Conservation (phyloP, 306 rosid genomes). For the Fagus sylvatica region DNA sequence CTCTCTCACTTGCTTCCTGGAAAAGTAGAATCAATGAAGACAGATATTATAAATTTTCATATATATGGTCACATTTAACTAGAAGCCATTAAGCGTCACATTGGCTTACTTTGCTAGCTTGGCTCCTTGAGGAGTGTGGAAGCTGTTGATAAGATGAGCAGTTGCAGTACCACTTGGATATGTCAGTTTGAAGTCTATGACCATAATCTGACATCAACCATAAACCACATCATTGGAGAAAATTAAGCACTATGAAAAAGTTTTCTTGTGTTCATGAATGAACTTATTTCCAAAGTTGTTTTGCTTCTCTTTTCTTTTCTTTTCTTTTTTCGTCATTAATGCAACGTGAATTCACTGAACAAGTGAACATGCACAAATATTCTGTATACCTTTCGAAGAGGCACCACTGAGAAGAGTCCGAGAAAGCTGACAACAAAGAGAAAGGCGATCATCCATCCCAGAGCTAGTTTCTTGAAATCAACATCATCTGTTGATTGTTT, state of each 20-base stretch:
- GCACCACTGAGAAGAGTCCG: constrained; percentile 3
- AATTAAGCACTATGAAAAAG: neutral
- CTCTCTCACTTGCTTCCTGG: neutral
- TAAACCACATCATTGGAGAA: constrained; percentile 1
- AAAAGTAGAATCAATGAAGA: neutral
- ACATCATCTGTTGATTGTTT: neutral
- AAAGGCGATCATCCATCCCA: constrained; percentile 11
- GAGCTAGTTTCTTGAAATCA: neutral
- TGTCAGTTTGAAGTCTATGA: constrained; percentile 51
- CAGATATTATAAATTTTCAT: neutral
- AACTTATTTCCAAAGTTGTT: too few relatives aligned
- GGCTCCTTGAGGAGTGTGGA: constrained; percentile 48
- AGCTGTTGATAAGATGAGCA: constrained; percentile 58
- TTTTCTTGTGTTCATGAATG: neutral
- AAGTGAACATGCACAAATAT: neutral
- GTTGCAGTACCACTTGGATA: constrained; percentile 65
- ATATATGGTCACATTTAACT: neutral
- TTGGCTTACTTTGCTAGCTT: neutral
- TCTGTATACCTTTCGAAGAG: constrained; percentile 1
- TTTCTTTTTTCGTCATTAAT: neutral
- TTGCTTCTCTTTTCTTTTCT: too few relatives aligned
- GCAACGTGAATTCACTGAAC: neutral
- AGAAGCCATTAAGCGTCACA: neutral
- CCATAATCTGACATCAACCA: constrained; percentile 40
- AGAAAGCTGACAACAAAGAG: constrained; percentile 3